A percentile compares a stretch with the other conserved stretches of the same genome.
phyloP scores from a whole-genome alignment of 148 eudicot species.

The Chenopodium quinoa region DNA sequence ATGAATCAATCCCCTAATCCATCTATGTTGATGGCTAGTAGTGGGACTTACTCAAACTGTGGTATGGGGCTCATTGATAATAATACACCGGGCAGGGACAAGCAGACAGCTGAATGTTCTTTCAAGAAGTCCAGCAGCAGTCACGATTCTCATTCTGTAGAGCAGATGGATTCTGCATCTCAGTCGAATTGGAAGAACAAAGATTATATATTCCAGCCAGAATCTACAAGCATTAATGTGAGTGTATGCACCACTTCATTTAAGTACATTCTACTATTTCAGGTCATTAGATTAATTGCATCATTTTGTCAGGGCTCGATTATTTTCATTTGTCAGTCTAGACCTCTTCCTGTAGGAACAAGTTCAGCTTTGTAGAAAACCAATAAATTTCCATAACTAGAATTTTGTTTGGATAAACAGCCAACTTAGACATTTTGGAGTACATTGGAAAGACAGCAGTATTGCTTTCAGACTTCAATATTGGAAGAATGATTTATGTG shows the following conservation, averaged over 20 bases:
- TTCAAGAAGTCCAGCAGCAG: slow-evolving; percentile 58
- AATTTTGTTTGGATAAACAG: neutral
- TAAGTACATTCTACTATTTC: too few relatives aligned
- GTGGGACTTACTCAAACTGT: slow-evolving; percentile 30
- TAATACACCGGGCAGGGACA: slow-evolving; percentile 25
- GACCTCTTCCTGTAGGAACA: too few relatives aligned
- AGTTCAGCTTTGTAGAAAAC: too few relatives aligned
- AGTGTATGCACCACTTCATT: neutral
- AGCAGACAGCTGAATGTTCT: slow-evolving; percentile 31
- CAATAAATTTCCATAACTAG: too few relatives aligned
- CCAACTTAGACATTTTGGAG: too few relatives aligned
- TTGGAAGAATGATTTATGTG: too few relatives aligned
- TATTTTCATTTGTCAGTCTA: too few relatives aligned
- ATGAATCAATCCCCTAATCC: slow-evolving; percentile 23
- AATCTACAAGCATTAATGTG: neutral
- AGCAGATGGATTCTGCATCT: slow-evolving; percentile 45
- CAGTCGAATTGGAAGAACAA: slow-evolving; percentile 39
- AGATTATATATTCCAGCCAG: slow-evolving; percentile 21
- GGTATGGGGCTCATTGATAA: slow-evolving; percentile 25
- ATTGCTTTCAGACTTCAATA: too few relatives aligned
- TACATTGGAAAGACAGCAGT: too few relatives aligned
- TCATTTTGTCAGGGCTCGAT: too few relatives aligned
- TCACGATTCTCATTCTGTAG: slow-evolving; percentile 52
- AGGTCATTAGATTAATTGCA: too few relatives aligned
- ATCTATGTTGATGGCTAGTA: slow-evolving; percentile 17